Evolutionary conservation across 23 red algal species (phyloP).

Genomic region (Gracilaria gracilis): DNA sequence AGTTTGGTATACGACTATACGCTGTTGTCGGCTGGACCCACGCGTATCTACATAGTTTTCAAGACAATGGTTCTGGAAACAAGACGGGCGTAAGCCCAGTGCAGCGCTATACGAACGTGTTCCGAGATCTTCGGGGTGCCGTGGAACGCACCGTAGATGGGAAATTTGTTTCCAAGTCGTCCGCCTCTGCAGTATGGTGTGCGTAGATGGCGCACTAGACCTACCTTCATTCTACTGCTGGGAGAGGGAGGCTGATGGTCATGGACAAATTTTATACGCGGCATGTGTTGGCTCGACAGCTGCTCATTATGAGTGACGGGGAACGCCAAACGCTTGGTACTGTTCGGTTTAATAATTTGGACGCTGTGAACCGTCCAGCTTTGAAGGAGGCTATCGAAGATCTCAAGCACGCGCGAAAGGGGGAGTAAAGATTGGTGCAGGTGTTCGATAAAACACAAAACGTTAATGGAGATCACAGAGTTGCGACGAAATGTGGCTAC

Average conservation of each 20-base stretch:
- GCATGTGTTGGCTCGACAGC: background rate
- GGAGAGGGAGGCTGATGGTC: background rate
- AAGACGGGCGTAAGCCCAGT: no score
- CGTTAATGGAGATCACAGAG: background rate
- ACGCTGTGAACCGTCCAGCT: background rate
- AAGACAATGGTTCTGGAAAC: no score
- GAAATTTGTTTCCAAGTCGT: background rate
- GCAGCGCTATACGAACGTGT: no score
- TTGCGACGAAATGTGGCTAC: background rate
- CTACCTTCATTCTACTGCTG: background rate
- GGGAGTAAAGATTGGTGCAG: background rate
- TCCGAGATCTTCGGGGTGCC: no score
- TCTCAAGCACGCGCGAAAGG: no score
- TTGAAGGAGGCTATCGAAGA: conserved; percentile 12
- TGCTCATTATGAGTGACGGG: conserved; percentile 8
- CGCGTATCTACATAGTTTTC: no score
- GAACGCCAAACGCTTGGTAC: background rate
- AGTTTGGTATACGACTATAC: no score
- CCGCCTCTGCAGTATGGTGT: background rate
- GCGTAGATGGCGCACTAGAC: background rate
- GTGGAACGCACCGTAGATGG: background rate
- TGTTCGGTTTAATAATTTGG: background rate
- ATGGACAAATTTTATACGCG: conserved; percentile 22
- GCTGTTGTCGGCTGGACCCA: no score
- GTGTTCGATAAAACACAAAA: background rate